Evolutionary conservation across 2,329 filamentous ascomycete genomes (phyloP), one percentile per base, ranked within the genome.

Genomic region (Chaetomiaceae sp.): DNA sequence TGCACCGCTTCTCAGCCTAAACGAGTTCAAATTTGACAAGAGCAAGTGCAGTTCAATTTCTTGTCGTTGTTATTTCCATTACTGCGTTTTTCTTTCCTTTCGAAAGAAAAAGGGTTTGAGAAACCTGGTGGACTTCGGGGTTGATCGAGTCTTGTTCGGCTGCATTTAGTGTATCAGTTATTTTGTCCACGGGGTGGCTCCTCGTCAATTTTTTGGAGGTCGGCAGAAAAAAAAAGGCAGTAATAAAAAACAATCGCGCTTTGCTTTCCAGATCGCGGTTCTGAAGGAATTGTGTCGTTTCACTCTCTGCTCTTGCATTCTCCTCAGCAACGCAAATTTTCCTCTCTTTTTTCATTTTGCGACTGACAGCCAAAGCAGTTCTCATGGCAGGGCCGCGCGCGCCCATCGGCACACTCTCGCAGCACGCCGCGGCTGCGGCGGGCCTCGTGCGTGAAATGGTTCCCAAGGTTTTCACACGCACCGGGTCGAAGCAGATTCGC

Each of bases 321-420:
- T 14, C 5, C 21, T 25, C 10, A 21, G 14, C 34, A 7, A 11
- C 13, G n/a, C n/a, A n/a, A 14, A 21, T 42, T 47, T 7, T 16
- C 13, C 13, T 8, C 8, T 42, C 13, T 37, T 14, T 36, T 25
- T 47, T 20, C 27, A 6, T 30, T n/a, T n/a, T 23, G 13, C 11
- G 16, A 34, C 23, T 16, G 21, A 21, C 46, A 13, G 48, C 41
- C 33, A 61, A 53, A 56, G 1, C 38, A 44, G 5, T 48, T 42
- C 34, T 45, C 29, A 65, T 65, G 63, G 56, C 62, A 46, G 62
- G 62, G 55, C 62, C 65, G 9, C 60, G 63, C 44, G 65, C 62
- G 52, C 63, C 62, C 48, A 57, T 67, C 40, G 66, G 64, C 51
- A 64, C 62, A 13, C 57, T 69, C 29, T 57, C 57, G 14, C 60